Conservation (phyloP, 306 rosid genomes). For the Quercus mongolica region DNA sequence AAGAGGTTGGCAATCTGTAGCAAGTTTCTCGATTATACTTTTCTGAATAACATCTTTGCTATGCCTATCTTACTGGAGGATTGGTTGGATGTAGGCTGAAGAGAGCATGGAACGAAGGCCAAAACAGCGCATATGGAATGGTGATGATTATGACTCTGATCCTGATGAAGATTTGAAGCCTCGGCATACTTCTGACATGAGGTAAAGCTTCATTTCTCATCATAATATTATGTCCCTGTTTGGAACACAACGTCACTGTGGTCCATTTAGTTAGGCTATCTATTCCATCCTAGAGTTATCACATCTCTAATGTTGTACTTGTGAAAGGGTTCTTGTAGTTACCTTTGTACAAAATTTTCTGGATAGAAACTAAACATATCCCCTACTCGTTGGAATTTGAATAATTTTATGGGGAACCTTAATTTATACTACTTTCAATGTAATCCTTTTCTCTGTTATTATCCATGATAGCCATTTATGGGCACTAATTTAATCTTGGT, state of each 20-base stretch:
- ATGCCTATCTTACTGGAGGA: constrained; percentile 16
- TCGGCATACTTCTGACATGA: constrained; percentile 21
- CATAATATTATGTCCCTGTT: not conserved
- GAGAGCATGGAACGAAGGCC: constrained; percentile 74
- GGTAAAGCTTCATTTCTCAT: constrained; percentile 33
- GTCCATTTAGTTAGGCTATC: not conserved
- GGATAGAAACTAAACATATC: not conserved
- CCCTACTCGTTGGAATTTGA: not conserved
- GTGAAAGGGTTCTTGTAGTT: not conserved
- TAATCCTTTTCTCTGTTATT: not conserved
- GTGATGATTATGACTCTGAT: constrained; percentile 79
- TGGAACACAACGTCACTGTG: not conserved
- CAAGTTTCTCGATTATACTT: not conserved
- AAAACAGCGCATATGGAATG: constrained; percentile 75
- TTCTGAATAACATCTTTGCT: not conserved
- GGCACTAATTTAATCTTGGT: not conserved
- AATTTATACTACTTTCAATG: not conserved
- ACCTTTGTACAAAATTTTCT: not conserved
- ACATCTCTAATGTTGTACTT: not conserved
- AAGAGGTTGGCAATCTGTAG: constrained; percentile 48
- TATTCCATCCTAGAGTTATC: not conserved
- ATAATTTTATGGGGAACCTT: not conserved
- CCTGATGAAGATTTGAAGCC: constrained; percentile 50
- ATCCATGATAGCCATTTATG: not conserved
- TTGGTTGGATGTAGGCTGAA: constrained; percentile 53